Percentiles rank a stretch among this genome's conserved stretches.
These are phyloP conservation scores for Chalciporus sphaerocephalus DNA, from an alignment of 768 basidiomycete species.

Conservation along the genomic window DNA sequence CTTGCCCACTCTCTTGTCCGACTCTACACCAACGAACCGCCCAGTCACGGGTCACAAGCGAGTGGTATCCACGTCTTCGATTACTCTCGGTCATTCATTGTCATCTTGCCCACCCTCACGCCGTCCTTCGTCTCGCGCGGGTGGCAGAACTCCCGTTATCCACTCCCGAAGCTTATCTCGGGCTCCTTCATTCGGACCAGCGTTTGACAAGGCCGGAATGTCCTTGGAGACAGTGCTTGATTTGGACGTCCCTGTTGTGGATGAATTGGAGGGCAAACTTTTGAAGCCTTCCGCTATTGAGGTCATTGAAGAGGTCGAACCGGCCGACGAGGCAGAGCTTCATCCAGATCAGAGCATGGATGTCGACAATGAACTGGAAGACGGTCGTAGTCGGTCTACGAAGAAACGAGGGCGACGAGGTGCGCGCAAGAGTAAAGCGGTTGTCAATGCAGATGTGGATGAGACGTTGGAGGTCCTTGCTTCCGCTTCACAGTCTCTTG, in stretches of 20 bases:
- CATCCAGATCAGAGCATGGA: slow-evolving; percentile 18
- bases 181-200: slow-evolving; percentile 57
- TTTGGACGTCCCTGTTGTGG: slow-evolving; percentile 37
- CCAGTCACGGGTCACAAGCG: slow-evolving; percentile 46
- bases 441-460: slow-evolving; percentile 34
- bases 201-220: slow-evolving; percentile 39
- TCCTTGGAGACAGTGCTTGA: slow-evolving; percentile 49
- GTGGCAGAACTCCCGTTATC: slow-evolving; percentile 51
- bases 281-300: slow-evolving; percentile 24
- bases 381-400: slow-evolving; percentile 50
- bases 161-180: slow-evolving; percentile 57
- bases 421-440: slow-evolving; percentile 67
- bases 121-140: slow-evolving; percentile 66
- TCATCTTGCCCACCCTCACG: slow-evolving; percentile 62
- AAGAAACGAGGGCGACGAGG: slow-evolving; percentile 83
- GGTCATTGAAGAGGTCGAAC: slow-evolving; percentile 36
- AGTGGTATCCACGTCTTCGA: slow-evolving; percentile 53
- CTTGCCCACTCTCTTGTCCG: slow-evolving; percentile 68
- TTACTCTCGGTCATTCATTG: slow-evolving; percentile 58
- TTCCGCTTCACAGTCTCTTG: slow-evolving; percentile 74
- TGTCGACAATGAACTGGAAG: slow-evolving; percentile 31
- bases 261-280: slow-evolving; percentile 40
- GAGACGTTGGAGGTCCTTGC: slow-evolving; percentile 68
- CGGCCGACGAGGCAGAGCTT: slow-evolving; percentile 30
- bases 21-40: slow-evolving; percentile 28